Evolutionary conservation across 192 early-diverging fungal genomes (phyloP).

Genomic region (Coemansia sp.): DNA sequence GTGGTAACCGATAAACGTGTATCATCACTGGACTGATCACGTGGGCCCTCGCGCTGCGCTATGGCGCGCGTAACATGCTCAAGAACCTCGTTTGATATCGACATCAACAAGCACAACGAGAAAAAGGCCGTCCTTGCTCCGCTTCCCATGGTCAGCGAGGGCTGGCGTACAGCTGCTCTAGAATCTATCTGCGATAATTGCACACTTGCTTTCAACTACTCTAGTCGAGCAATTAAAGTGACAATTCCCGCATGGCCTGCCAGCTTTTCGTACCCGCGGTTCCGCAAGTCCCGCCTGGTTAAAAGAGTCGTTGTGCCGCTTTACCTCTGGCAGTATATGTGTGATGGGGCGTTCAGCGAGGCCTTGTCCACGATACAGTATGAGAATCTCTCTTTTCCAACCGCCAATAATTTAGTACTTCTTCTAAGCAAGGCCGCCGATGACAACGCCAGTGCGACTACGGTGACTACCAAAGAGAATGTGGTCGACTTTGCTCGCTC

Average conservation of each 20-base stretch:
- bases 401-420: neutral
- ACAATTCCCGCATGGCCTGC: neutral
- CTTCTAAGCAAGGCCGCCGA: neutral
- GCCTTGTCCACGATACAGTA: neutral
- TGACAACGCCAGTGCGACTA: neutral
- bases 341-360: neutral
- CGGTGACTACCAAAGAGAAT: neutral
- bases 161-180: neutral
- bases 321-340: neutral
- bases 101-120: neutral
- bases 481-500: neutral
- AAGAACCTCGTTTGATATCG: neutral
- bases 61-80: neutral
- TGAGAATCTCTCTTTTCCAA: neutral
- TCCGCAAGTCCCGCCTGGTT: neutral
- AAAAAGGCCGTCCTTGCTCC: neutral
- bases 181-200: constrained; percentile 2
- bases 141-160: neutral
- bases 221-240: neutral
- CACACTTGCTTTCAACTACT: neutral
- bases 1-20: too few relatives aligned
- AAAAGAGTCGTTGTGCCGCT: neutral
- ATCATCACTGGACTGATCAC: too few relatives aligned
- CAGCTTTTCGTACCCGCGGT: neutral
- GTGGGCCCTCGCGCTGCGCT: too few relatives aligned